Percentiles rank a stretch among this genome's conserved stretches.
Evolutionary conservation across 208 protist genomes (phyloP).

Genomic region (Acanthamoeba healyi): DNA sequence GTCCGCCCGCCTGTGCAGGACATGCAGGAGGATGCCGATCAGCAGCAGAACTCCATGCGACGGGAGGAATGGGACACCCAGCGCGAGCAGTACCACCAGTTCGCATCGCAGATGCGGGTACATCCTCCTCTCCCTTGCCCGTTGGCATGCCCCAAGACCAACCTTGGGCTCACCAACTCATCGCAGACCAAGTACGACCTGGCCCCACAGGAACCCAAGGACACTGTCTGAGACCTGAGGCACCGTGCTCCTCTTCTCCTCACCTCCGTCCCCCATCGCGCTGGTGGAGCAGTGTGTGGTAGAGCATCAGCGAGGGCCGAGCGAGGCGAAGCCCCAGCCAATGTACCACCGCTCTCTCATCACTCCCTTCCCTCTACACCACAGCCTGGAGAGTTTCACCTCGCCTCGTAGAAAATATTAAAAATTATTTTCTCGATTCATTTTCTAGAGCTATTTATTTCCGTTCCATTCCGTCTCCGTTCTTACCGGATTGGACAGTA

Average conservation of each 20-base stretch:
- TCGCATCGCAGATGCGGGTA: background rate
- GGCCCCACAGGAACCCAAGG: background rate
- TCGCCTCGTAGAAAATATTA: too few relatives aligned
- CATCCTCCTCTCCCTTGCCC: background rate
- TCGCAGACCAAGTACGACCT: constrained; percentile 27
- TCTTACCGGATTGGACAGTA: constrained; percentile 22
- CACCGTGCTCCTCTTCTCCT: too few relatives aligned
- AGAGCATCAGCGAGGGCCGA: too few relatives aligned
- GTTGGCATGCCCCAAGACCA: background rate
- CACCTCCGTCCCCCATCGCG: too few relatives aligned
- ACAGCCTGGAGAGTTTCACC: too few relatives aligned
- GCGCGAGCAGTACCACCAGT: constrained; percentile 42
- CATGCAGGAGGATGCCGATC: background rate
- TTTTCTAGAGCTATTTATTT: too few relatives aligned
- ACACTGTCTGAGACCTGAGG: background rate
- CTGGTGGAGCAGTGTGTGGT: too few relatives aligned
- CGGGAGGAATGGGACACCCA: background rate
- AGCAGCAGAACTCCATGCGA: background rate
- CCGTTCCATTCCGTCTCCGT: constrained; percentile 1
- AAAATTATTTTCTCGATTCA: too few relatives aligned
- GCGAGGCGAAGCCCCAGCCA: too few relatives aligned
- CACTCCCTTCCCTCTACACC: too few relatives aligned
- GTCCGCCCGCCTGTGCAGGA: background rate
- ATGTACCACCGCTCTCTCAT: too few relatives aligned
- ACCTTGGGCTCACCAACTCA: background rate